Base-by-base conservation (phyloP, 148 eudicot genomes). In the Polygonum maritimum region DNA sequence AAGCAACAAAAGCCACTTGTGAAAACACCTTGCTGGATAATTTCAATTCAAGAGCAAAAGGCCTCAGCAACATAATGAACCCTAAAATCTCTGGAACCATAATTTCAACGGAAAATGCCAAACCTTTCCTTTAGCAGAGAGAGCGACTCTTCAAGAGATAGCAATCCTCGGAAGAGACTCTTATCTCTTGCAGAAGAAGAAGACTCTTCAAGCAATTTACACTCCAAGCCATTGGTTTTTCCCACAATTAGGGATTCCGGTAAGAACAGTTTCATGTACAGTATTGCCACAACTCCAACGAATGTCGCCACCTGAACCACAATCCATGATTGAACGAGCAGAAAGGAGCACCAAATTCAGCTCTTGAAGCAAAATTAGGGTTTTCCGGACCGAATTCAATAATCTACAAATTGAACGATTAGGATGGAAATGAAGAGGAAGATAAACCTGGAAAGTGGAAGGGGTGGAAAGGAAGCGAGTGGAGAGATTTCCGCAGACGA, bases 381-480 rank as follows among this genome's bases (percentile, higher is more conserved):
- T 26, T 26, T 26, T 26, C 31, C 31, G 31, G 31, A 26, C 31
- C 31, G 31, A 26, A 26, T 26, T 26, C 31, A 26, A 26, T 26
- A 26, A 26, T 26, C 31, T 26, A 26, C 31, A 26, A 26, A 26
- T 26, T 26, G 31, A 26, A 26, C 31, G 31, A 26, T 26, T 26
- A 1, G 31, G 26, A 67, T 14, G 13, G 65, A 22, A 48, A 65
- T 40, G 58, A 35, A 21, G 69, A 26, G 26, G 57, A 60, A 36
- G 74, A 41, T 70, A 73, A 58, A 86, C 91, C 80, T 86, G 87
- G 73, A 88, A 88, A 65, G 83, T 80, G 57, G 85, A 55, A 22
- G 87, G 10, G 39, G 87, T 81, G 62, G 89, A 80, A 57, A 88
- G 83, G 74, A 88, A 88, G 51, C 91, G 87, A 76, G 91, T 80